Conservation (phyloP, 257 asterid genomes). For the Fraxinus anomala region DNA sequence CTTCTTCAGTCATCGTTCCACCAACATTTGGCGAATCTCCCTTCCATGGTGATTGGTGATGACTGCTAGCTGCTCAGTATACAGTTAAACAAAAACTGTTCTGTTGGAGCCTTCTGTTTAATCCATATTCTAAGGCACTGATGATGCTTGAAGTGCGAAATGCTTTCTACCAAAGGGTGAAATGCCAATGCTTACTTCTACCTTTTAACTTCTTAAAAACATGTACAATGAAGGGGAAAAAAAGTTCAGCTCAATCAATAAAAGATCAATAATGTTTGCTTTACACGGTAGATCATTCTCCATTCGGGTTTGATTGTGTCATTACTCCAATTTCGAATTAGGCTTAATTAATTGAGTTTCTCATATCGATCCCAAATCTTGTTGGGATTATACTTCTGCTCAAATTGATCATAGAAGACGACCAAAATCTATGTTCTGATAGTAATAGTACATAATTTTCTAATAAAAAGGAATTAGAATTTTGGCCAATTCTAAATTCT, state of each 20-base stretch:
- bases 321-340: no score
- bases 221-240: slow-evolving; percentile 27
- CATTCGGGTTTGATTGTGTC: not conserved
- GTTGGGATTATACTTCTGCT: no score
- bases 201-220: slow-evolving; percentile 16
- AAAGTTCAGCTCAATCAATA: not conserved
- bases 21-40: slow-evolving; percentile 62
- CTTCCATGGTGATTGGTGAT: slow-evolving; percentile 31
- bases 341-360: not conserved
- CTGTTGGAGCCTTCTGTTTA: not conserved
- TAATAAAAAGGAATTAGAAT: no score
- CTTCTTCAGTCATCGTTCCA: slow-evolving; percentile 76
- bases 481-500: no score
- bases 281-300: not conserved
- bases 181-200: slow-evolving; percentile 25
- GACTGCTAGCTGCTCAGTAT: not conserved
- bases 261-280: slow-evolving; percentile 9
- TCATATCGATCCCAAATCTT: not conserved
- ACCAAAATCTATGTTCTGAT: no score
- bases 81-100: no score
- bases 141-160: not conserved
- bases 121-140: slow-evolving; percentile 1
- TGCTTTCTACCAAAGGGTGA: slow-evolving; percentile 30
- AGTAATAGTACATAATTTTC: no score
- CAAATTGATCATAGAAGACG: no score